Percentiles rank a stretch among this genome's conserved stretches.
Evolutionary conservation across 805 yeast genomes (phyloP).

Genomic region (Cephaloascus fragrans): DNA sequence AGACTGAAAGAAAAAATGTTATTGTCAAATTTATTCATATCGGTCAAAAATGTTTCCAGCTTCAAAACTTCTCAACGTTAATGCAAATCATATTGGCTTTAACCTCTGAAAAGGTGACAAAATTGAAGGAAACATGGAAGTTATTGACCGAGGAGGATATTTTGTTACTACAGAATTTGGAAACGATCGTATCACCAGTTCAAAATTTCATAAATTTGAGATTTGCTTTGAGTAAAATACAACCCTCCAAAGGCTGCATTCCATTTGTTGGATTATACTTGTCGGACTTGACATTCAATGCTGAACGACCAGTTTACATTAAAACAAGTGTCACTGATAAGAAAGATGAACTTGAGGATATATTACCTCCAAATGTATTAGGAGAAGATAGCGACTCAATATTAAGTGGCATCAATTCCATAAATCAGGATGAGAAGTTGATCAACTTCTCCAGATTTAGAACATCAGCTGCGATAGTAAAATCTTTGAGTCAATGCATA

Average conservation of each 20-base stretch:
- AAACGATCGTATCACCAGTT: slow-evolving; percentile 63
- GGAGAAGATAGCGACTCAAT: slow-evolving; percentile 3
- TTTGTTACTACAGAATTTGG: slow-evolving; percentile 55
- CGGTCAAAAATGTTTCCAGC: slow-evolving; percentile 59
- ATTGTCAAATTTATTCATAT: slow-evolving; percentile 83
- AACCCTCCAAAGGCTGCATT: slow-evolving; percentile 65
- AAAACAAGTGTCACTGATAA: slow-evolving; percentile 7
- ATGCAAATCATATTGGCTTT: slow-evolving; percentile 83
- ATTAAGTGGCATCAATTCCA: slow-evolving; percentile 6
- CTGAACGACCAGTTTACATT: slow-evolving; percentile 46
- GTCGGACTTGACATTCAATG: slow-evolving; percentile 72
- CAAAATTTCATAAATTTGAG: slow-evolving; percentile 66
- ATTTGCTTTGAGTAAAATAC: slow-evolving; percentile 46
- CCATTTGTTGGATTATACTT: slow-evolving; percentile 86
- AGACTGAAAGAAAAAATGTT: slow-evolving; percentile 52
- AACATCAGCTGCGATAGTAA: slow-evolving; percentile 67
- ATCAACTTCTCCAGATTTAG: slow-evolving; percentile 75
- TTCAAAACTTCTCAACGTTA: slow-evolving; percentile 80
- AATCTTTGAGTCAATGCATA: slow-evolving; percentile 67
- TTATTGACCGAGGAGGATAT: slow-evolving; percentile 64
- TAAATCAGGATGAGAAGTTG: slow-evolving; percentile 23
- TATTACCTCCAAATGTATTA: slow-evolving; percentile 2
- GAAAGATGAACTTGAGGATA: slow-evolving; percentile 2
- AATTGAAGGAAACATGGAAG: slow-evolving; percentile 65
- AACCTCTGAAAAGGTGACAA: slow-evolving; percentile 52